These are phyloP conservation scores for Fonsecaea monophora DNA, from an alignment of 2,329 filamentous ascomycete genomes.

Conservation along the genomic window DNA sequence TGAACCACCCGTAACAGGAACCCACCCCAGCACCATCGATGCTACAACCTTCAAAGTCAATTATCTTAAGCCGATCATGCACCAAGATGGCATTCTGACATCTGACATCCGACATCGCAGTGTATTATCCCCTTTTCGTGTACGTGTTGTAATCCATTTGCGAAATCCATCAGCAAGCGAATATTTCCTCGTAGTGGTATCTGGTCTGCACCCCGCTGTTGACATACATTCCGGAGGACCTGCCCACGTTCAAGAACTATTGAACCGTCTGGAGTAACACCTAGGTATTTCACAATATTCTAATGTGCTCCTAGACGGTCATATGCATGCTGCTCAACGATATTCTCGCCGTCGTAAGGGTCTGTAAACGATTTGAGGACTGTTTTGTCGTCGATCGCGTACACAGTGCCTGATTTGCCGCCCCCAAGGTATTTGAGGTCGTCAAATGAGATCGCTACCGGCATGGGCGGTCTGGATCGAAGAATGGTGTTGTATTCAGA, in stretches of 20 bases:
- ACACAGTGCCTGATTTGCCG: too few species aligned
- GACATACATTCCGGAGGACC: slow-evolving; percentile 12
- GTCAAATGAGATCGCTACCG: too few species aligned
- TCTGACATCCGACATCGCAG: slow-evolving; percentile 28
- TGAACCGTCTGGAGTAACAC: not conserved
- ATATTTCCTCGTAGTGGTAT: slow-evolving; percentile 17
- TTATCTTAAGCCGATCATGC: not conserved
- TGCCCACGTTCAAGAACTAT: slow-evolving; percentile 23
- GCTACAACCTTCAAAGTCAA: not conserved
- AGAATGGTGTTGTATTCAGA: too few species aligned
- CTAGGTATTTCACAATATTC: slow-evolving; percentile 19
- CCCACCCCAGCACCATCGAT: not conserved
- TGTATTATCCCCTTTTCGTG: slow-evolving; percentile 28
- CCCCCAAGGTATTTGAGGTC: too few species aligned
- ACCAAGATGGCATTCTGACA: slow-evolving; percentile 30
- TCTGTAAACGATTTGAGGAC: too few species aligned
- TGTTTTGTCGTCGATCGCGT: too few species aligned
- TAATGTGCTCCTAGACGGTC: slow-evolving; percentile 25
- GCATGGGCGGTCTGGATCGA: too few species aligned
- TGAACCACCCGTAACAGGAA: not conserved
- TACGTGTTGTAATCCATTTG: slow-evolving; percentile 21
- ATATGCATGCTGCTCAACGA: slow-evolving; percentile 26
- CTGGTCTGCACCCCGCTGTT: slow-evolving; percentile 2
- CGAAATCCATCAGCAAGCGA: slow-evolving; percentile 25
- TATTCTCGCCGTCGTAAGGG: too few species aligned